These are phyloP conservation scores for Poa annua DNA, from an alignment of 176 grass and related monocot genomes.

Conservation along the genomic window DNA sequence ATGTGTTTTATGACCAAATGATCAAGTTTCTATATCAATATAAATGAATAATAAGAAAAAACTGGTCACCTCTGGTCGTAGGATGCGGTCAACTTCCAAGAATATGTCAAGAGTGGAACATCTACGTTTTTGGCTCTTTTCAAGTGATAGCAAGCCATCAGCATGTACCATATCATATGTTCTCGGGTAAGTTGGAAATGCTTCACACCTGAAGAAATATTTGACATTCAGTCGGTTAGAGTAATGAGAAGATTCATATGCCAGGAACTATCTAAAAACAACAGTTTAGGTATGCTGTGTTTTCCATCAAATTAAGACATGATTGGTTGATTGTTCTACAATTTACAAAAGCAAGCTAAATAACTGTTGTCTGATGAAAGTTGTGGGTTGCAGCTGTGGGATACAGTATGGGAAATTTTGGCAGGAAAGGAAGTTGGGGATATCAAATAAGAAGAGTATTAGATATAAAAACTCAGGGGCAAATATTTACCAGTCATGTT, in stretches of 20 bases:
- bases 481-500: conserved; percentile 89
- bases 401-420: background rate
- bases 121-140: conserved; percentile 59
- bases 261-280: conserved; percentile 4
- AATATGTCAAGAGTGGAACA: conserved; percentile 90
- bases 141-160: conserved; percentile 87
- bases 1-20: conserved; percentile 4
- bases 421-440: background rate
- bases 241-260: conserved; percentile 27
- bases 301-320: conserved; percentile 4
- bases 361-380: background rate
- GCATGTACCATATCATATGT: conserved; percentile 99
- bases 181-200: conserved; percentile 97
- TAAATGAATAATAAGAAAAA: conserved; percentile 20
- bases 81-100: conserved; percentile 93
- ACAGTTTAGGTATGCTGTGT: background rate
- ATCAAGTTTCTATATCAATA: conserved; percentile 6
- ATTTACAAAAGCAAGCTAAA: background rate
- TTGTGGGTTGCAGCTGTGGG: background rate
- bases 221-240: conserved; percentile 30
- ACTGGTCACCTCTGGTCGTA: conserved; percentile 88
- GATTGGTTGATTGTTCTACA: no score
- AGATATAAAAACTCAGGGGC: background rate
- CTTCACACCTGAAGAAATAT: conserved; percentile 81
- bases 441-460: background rate